Conservation (phyloP, 2,329 filamentous ascomycete genomes). For the Botryosphaeria dothidea region DNA sequence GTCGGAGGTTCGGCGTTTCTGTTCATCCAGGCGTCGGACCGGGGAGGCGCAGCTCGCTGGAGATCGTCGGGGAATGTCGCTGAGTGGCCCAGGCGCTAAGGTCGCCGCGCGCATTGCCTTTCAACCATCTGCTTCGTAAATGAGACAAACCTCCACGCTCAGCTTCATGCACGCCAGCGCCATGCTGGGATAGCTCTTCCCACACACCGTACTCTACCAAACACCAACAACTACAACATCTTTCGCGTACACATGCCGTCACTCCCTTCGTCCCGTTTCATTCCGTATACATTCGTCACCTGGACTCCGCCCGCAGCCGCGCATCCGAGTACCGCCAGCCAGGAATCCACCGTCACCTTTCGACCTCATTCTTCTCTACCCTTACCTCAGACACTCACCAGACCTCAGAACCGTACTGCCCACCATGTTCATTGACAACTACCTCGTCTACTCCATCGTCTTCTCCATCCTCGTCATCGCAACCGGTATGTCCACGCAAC, state of each 20-base stretch:
- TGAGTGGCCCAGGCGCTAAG: too few species aligned
- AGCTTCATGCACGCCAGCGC: constrained; percentile 1
- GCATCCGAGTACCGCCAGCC: constrained; percentile 18
- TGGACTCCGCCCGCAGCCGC: constrained; percentile 16
- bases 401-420: constrained; percentile 20
- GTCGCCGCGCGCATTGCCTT: not conserved
- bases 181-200: not conserved
- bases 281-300: constrained; percentile 10
- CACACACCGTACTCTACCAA: not conserved
- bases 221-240: not conserved
- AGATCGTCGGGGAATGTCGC: too few species aligned
- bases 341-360: constrained; percentile 18
- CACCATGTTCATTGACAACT: constrained; percentile 62
- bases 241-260: constrained; percentile 7
- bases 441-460: constrained; percentile 76
- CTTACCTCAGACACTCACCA: not conserved
- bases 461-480: constrained; percentile 70
- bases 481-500: constrained; percentile 57
- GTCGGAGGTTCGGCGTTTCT: too few species aligned
- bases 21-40: too few species aligned
- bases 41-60: constrained; percentile 4
- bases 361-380: constrained; percentile 1
- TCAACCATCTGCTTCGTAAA: constrained; percentile 6
- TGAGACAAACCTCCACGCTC: constrained; percentile 1
- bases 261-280: not conserved